phyloP scores from a whole-genome alignment of 2,329 filamentous ascomycete genomes.

The Tolypocladium endophyticum region DNA sequence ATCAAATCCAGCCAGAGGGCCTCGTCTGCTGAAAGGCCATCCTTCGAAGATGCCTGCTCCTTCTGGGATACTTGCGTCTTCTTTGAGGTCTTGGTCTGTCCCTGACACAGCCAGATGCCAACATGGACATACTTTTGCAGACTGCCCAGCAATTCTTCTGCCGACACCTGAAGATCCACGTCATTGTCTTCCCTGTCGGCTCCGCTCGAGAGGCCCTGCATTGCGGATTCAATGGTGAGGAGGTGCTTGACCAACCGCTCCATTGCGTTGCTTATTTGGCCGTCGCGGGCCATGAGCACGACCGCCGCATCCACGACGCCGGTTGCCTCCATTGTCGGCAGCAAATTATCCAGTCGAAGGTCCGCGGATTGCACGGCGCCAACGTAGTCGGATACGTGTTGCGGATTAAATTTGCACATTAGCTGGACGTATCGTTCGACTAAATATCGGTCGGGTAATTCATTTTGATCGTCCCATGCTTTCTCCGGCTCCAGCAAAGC shows the following conservation, averaged over 20 bases:
- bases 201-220: constrained; percentile 62
- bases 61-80: constrained; percentile 36
- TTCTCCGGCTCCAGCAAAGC: constrained; percentile 59
- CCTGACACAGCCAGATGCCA: constrained; percentile 91
- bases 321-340: constrained; percentile 80
- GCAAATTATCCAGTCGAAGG: constrained; percentile 65
- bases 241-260: constrained; percentile 73
- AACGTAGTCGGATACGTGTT: constrained; percentile 79
- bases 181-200: constrained; percentile 43
- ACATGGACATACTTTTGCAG: constrained; percentile 86
- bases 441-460: constrained; percentile 43
- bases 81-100: constrained; percentile 58
- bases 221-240: constrained; percentile 64
- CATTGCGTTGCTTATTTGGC: constrained; percentile 76
- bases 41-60: constrained; percentile 31
- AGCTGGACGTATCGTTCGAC: constrained; percentile 79
- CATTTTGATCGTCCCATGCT: constrained; percentile 20
- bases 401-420: constrained; percentile 77
- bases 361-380: constrained; percentile 65
- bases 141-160: constrained; percentile 63
- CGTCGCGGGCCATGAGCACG: constrained; percentile 80
- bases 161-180: constrained; percentile 45
- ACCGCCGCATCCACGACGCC: constrained; percentile 90
- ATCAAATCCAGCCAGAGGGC: constrained; percentile 51
- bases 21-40: constrained; percentile 42